These are phyloP conservation scores for Cladophialophora carrionii DNA, from an alignment of 2,329 filamentous ascomycete genomes.

Conservation along the genomic window DNA sequence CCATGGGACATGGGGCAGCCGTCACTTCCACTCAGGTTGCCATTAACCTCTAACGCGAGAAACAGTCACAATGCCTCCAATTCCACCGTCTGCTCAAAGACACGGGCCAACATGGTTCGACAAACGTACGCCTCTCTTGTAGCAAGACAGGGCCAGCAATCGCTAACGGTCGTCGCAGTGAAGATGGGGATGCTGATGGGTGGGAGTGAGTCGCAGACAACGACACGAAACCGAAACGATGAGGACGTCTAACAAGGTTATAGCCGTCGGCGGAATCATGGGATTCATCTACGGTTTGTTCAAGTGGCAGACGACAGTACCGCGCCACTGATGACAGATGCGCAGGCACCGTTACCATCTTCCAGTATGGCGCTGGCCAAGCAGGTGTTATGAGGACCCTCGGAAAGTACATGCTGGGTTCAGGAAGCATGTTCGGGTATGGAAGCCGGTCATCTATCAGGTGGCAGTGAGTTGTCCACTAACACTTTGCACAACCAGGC, in stretches of 20 bases:
- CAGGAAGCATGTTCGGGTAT: constrained; percentile 93
- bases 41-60: not conserved
- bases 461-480: not conserved
- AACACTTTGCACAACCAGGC: constrained; percentile 46
- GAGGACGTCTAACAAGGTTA: constrained; percentile 32
- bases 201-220: constrained; percentile 71
- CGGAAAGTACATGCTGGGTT: constrained; percentile 95
- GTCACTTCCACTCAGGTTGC: constrained; percentile 3
- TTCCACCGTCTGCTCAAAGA: constrained; percentile 38
- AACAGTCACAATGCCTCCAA: constrained; percentile 40
- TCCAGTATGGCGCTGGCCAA: constrained; percentile 88
- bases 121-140: constrained; percentile 61
- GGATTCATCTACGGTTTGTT: constrained; percentile 91
- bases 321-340: constrained; percentile 29
- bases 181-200: constrained; percentile 99
- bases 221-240: not conserved
- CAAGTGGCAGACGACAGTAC: not conserved
- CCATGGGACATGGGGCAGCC: constrained; percentile 1
- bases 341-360: constrained; percentile 86
- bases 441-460: not conserved
- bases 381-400: constrained; percentile 93
- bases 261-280: constrained; percentile 93
- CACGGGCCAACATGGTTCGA: constrained; percentile 69
- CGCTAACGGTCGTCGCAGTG: constrained; percentile 59
- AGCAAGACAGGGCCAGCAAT: constrained; percentile 6